Evolutionary conservation across 2,329 filamentous ascomycete genomes (phyloP).

Genomic region (Epicoccum nigrum): DNA sequence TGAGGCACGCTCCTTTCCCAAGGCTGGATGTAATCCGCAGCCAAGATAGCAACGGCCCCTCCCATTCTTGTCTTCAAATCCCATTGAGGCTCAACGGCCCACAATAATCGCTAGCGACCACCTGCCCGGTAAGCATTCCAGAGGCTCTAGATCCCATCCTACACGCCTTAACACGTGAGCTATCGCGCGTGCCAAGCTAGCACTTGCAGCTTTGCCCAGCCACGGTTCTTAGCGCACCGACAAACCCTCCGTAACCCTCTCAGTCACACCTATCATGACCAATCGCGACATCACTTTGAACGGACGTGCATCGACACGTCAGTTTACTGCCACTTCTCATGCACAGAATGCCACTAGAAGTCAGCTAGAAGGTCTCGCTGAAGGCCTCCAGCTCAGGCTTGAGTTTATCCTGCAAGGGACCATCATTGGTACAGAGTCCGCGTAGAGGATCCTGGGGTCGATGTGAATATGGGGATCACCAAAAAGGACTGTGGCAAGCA

Average conservation of each 20-base stretch:
- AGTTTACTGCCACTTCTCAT: conserved; percentile 3
- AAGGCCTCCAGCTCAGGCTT: conserved; percentile 7
- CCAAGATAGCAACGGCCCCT: conserved; percentile 7
- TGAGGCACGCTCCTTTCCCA: conserved; percentile 14
- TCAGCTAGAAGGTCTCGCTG: conserved; percentile 11
- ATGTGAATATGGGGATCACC: not conserved
- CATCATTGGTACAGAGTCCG: not conserved
- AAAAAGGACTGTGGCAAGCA: not conserved
- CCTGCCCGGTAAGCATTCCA: conserved; percentile 7
- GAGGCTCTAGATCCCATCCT: conserved; percentile 17
- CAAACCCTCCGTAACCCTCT: conserved; percentile 15
- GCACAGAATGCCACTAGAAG: conserved; percentile 16
- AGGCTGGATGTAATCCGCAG: conserved; percentile 8
- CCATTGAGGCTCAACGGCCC: conserved; percentile 8
- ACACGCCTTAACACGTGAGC: conserved; percentile 15
- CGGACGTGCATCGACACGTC: conserved; percentile 6
- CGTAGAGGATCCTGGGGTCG: conserved; percentile 6
- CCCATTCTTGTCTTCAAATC: conserved; percentile 3
- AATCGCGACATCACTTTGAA: conserved; percentile 1
- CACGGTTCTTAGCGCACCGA: conserved; percentile 15
- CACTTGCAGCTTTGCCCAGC: conserved; percentile 5
- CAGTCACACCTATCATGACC: conserved; percentile 2
- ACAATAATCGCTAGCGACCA: conserved; percentile 11
- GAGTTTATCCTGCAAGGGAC: not conserved
- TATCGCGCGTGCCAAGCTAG: conserved; percentile 9